Conservation (phyloP, 352 stramenopile genomes). For the Globisporangium paroecandrum region DNA sequence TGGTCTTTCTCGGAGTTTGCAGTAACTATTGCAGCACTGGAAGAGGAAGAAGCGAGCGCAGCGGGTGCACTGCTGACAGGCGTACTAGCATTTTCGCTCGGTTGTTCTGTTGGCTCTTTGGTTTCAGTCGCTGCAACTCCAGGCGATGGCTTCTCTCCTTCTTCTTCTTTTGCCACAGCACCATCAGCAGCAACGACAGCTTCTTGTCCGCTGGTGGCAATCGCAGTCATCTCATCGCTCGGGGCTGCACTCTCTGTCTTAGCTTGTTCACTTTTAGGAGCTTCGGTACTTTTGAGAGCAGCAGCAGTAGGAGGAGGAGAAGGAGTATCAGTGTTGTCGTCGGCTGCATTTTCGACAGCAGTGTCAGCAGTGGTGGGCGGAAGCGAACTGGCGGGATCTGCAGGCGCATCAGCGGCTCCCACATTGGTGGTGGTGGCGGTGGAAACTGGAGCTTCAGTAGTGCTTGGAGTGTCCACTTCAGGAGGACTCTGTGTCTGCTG, state of each 20-base stretch:
- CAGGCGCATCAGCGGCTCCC: not conserved
- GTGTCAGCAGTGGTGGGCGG: not conserved
- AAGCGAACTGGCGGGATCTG: not conserved
- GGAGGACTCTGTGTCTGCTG: not conserved
- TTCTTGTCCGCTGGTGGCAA: not conserved
- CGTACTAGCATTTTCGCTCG: not conserved
- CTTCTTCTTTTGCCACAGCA: not conserved
- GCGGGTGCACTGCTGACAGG: not conserved
- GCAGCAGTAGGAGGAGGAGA: too few relatives aligned
- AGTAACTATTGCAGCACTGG: not conserved
- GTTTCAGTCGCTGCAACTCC: not conserved
- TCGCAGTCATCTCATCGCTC: not conserved
- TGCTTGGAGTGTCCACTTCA: not conserved
- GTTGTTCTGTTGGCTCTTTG: not conserved
- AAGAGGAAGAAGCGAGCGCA: not conserved
- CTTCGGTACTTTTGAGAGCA: not conserved
- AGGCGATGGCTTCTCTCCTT: not conserved
- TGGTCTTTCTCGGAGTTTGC: conserved; percentile 8
- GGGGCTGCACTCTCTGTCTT: not conserved
- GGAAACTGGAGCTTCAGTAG: not conserved
- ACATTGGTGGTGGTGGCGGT: not conserved
- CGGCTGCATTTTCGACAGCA: not conserved
- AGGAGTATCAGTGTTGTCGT: not conserved
- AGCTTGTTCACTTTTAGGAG: not conserved
- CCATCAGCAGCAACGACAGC: not conserved